phyloP scores from a whole-genome alignment of 2,329 filamentous ascomycete genomes.

The Drechslera avenae region DNA sequence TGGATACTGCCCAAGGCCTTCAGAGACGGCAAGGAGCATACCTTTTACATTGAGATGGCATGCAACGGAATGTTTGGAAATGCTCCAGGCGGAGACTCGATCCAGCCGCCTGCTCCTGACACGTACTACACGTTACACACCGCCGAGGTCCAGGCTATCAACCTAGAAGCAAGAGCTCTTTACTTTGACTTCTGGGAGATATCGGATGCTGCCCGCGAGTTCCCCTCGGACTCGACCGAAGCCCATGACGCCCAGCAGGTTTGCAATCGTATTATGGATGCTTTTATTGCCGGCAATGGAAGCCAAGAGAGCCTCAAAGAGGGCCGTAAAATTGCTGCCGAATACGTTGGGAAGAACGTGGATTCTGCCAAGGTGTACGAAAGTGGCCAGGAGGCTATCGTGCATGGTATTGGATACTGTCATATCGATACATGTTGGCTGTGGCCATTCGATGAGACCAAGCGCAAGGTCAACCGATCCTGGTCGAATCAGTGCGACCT shows the following conservation, averaged over 20 bases:
- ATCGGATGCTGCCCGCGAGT: constrained; percentile 86
- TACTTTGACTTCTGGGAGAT: constrained; percentile 97
- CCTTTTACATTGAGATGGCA: constrained; percentile 96
- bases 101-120: constrained; percentile 87
- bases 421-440: constrained; percentile 99
- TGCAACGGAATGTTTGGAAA: constrained; percentile 99
- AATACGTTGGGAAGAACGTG: constrained; percentile 76
- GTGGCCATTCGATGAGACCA: constrained; percentile 98
- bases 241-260: constrained; percentile 83
- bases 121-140: constrained; percentile 75
- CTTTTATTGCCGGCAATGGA: constrained; percentile 78
- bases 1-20: constrained; percentile 87
- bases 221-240: constrained; percentile 85
- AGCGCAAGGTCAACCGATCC: constrained; percentile 91
- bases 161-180: constrained; percentile 80
- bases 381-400: constrained; percentile 72
- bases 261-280: constrained; percentile 86
- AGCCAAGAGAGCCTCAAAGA: constrained; percentile 75
- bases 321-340: constrained; percentile 79
- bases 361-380: constrained; percentile 86
- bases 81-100: constrained; percentile 78
- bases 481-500: constrained; percentile 97
- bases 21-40: constrained; percentile 83
- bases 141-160: constrained; percentile 88
- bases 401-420: constrained; percentile 91